Base-by-base conservation (phyloP, 2,329 filamentous ascomycete species). In the Microdochium nivale region DNA sequence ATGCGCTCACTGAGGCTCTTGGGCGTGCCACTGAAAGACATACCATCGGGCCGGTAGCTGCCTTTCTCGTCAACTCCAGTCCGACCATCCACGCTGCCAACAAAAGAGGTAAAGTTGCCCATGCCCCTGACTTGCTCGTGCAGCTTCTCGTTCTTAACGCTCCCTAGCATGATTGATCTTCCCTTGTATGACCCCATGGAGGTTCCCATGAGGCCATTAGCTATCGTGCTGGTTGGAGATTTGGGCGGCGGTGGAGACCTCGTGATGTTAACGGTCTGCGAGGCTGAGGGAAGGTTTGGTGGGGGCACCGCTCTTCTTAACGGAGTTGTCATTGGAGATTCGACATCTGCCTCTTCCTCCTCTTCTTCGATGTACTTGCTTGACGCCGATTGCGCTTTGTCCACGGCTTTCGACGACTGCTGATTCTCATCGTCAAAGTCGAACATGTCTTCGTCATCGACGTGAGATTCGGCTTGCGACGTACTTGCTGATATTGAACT, bases 181-280 rank as follows among this genome's bases (percentile, higher is more conserved):
- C 78, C 78, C 58, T 73, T 78, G 57, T 78, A 80, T n/a, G 77
- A 80, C 2, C 77, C 77, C 14, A 77, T 62, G 7, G 74, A 75
- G 19, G 70, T 44, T 24, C 40, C 40, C 40, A 44, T 44, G 16
- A 44, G n/a, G 16, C 14, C 40, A 4, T 7, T 69, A 23, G 67
- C 61, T 44, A 68, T 62, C 50, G 67, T 67, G 47, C 65, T 67
- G 48, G 67, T 58, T 3, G 58, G 58, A 2, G 67, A 62, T 11
- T 67, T 61, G n/a, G 63, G 62, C 48, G 66, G 58, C 60, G 63
- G 25, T 55, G 63, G 35, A 55, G 59, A 11, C 19, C 23, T 44
- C 27, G 53, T 50, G 32, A 11, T 47, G 24, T 19, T 48, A 49
- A 49, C 35, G 51, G 7, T 27, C 27, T 37, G 48, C 40, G 11